A percentile compares a stretch with the other conserved stretches of the same genome.
Evolutionary conservation across 2,329 filamentous ascomycete species (phyloP).

Genomic region (Xylariaceae sp.): DNA sequence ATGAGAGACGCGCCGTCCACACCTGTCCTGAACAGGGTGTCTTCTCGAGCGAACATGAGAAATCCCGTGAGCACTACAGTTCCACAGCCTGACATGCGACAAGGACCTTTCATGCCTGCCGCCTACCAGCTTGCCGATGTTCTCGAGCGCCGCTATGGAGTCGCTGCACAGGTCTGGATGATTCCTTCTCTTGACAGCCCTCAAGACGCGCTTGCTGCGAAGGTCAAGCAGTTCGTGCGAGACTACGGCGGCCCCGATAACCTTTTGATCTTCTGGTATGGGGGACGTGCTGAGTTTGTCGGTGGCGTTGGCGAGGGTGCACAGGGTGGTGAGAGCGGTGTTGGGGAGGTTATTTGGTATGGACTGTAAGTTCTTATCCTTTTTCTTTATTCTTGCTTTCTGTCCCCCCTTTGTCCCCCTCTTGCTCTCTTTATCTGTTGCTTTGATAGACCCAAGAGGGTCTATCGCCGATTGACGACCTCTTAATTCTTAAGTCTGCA

Average conservation of each 20-base stretch:
- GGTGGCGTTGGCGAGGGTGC: background rate
- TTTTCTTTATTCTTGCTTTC: background rate
- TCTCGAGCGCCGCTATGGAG: conserved; percentile 17
- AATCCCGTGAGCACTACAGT: background rate
- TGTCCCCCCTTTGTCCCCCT: background rate
- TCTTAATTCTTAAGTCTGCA: no score
- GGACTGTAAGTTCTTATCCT: conserved; percentile 19
- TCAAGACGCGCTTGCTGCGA: conserved; percentile 19
- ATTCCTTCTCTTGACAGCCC: conserved; percentile 21
- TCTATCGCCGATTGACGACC: no score
- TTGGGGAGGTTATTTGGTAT: conserved; percentile 25
- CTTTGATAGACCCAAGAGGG: no score
- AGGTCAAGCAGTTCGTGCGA: conserved; percentile 23
- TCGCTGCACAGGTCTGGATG: conserved; percentile 22
- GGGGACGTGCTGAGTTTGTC: conserved; percentile 22
- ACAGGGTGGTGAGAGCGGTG: background rate
- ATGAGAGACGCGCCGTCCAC: no score
- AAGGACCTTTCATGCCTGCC: conserved; percentile 19
- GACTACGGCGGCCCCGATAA: conserved; percentile 19
- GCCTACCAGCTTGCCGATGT: conserved; percentile 21
- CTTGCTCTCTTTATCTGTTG: background rate
- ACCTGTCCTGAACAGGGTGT: background rate
- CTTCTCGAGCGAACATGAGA: background rate
- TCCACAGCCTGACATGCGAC: background rate
- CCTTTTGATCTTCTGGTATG: conserved; percentile 30